These are phyloP conservation scores for Anisogramma anomala DNA, from an alignment of 2,329 filamentous ascomycete species.

Conservation along the genomic window DNA sequence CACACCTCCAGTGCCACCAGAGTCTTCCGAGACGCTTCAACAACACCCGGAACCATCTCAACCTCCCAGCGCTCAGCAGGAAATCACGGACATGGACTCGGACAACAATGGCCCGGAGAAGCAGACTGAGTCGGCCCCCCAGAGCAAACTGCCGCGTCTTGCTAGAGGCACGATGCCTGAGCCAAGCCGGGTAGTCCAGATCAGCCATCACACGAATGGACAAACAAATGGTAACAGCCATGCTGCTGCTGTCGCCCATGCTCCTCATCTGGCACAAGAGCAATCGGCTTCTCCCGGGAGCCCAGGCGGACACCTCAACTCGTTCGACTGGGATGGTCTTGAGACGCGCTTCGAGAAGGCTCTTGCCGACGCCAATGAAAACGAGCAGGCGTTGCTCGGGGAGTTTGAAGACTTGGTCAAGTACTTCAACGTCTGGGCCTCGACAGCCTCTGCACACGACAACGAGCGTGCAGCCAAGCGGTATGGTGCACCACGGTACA, in stretches of 20 bases:
- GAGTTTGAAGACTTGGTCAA: slow-evolving; percentile 59
- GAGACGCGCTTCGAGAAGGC: slow-evolving; percentile 55
- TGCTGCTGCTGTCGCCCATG: slow-evolving; percentile 14
- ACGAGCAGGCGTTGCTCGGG: slow-evolving; percentile 53
- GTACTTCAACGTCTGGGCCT: slow-evolving; percentile 74
- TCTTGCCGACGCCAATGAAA: slow-evolving; percentile 48
- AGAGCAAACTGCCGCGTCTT: slow-evolving; percentile 15
- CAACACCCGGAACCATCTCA: not conserved
- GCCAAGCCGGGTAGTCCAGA: slow-evolving; percentile 10
- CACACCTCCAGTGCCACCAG: slow-evolving; percentile 12
- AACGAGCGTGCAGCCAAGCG: slow-evolving; percentile 67
- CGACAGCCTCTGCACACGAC: slow-evolving; percentile 60
- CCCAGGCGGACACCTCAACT: slow-evolving; percentile 35
- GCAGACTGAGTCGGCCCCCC: slow-evolving; percentile 12
- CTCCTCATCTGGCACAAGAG: slow-evolving; percentile 47
- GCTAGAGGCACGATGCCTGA: slow-evolving; percentile 7
- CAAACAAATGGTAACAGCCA: slow-evolving; percentile 23
- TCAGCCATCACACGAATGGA: slow-evolving; percentile 18
- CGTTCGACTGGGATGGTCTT: slow-evolving; percentile 70
- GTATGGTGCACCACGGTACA: slow-evolving; percentile 27
- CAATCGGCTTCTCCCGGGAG: slow-evolving; percentile 32
- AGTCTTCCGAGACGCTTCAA: not conserved
- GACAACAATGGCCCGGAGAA: not conserved
- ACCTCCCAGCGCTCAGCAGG: not conserved
- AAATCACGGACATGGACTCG: not conserved